Percentiles rank a stretch among this genome's conserved stretches.
These are phyloP conservation scores for Coniferiporia weirii DNA, from an alignment of 1,284 basidiomycete species.

Conservation along the genomic window DNA sequence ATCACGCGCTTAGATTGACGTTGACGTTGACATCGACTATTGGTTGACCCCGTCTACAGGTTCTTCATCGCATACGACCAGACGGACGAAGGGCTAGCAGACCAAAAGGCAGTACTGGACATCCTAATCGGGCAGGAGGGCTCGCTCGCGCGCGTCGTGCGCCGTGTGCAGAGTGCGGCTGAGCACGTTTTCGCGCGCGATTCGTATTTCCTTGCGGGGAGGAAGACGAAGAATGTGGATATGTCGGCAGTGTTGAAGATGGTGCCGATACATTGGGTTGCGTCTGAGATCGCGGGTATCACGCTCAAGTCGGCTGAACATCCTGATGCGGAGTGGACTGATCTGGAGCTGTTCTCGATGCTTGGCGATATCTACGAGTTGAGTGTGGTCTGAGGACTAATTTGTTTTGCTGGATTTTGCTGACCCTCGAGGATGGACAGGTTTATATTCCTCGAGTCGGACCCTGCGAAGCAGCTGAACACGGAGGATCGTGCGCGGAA, in stretches of 20 bases:
- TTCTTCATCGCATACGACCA: conserved; percentile 54
- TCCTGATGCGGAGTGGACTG: conserved; percentile 53
- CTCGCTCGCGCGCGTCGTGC: conserved; percentile 40
- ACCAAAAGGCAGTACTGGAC: conserved; percentile 44
- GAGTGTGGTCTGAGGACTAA: conserved; percentile 25
- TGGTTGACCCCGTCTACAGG: too few relatives aligned
- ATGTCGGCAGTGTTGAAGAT: conserved; percentile 64
- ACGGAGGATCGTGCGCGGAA: conserved; percentile 45
- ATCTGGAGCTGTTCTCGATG: conserved; percentile 55
- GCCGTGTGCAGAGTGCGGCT: conserved; percentile 60
- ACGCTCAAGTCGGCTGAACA: conserved; percentile 56
- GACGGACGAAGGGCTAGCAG: conserved; percentile 34
- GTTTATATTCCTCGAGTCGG: conserved; percentile 69
- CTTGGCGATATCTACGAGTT: conserved; percentile 66
- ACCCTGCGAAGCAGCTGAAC: conserved; percentile 50
- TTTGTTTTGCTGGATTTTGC: not conserved
- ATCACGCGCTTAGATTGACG: not conserved
- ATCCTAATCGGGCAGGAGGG: conserved; percentile 42
- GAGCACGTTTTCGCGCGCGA: conserved; percentile 45
- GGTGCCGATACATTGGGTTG: conserved; percentile 64
- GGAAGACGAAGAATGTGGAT: conserved; percentile 51
- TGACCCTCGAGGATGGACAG: conserved; percentile 34
- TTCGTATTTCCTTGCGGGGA: conserved; percentile 51
- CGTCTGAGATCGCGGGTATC: conserved; percentile 67
- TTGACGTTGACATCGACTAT: not conserved